phyloP scores from a whole-genome alignment of 2,329 filamentous ascomycete genomes.

The Septoria linicola region DNA sequence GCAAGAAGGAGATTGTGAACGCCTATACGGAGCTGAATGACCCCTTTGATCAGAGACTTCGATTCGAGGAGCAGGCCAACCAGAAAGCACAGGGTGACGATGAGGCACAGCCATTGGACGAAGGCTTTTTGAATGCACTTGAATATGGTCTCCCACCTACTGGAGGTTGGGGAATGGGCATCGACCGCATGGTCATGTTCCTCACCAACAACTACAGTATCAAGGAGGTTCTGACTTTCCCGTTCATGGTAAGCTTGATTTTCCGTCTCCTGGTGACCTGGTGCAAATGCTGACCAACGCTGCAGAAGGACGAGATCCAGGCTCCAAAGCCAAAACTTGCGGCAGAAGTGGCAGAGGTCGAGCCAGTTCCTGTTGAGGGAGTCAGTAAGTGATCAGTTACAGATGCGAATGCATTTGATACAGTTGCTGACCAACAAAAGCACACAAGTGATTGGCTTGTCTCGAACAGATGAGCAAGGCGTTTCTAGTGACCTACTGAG shows the following conservation, averaged over 20 bases:
- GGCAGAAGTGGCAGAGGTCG: constrained; percentile 62
- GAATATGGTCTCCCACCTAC: constrained; percentile 92
- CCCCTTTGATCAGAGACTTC: constrained; percentile 86
- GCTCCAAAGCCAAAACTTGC: constrained; percentile 48
- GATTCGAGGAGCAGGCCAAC: constrained; percentile 90
- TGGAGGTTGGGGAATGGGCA: constrained; percentile 91
- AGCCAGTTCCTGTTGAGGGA: constrained; percentile 60
- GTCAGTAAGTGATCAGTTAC: neutral
- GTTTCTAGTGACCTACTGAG: neutral
- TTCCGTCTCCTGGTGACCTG: neutral
- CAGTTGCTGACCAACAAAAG: constrained; percentile 1
- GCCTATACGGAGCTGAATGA: constrained; percentile 98
- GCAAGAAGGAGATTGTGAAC: constrained; percentile 95
- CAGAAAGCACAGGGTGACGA: constrained; percentile 97
- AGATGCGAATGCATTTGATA: too few relatives aligned
- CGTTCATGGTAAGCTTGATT: constrained; percentile 67
- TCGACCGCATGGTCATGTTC: constrained; percentile 93
- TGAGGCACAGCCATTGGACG: constrained; percentile 92
- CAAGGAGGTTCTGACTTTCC: constrained; percentile 94
- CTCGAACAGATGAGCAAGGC: neutral
- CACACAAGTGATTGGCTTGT: constrained; percentile 4
- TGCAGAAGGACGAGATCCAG: constrained; percentile 66
- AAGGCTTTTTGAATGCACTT: constrained; percentile 87
- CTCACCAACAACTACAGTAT: constrained; percentile 94
- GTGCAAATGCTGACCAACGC: neutral